Conservation (phyloP, 257 asterid species). For the Rehmannia glutinosa region DNA sequence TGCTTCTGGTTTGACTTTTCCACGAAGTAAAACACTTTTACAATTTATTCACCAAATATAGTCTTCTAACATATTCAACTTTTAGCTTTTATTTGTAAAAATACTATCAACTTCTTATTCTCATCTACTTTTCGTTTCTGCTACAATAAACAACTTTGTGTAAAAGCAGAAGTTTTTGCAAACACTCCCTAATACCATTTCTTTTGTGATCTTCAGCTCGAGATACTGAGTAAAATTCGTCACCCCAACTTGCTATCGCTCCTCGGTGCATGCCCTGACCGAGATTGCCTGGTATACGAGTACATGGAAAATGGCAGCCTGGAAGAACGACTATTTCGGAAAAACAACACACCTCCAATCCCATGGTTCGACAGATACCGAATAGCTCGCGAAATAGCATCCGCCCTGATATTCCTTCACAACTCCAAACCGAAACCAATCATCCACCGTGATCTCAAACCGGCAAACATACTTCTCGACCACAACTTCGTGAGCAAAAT, state of each 20-base stretch:
- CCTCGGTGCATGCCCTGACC: conserved; percentile 57
- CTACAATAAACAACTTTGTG: too few relatives aligned
- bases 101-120: too few relatives aligned
- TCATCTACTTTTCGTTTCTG: too few relatives aligned
- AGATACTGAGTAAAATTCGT: conserved; percentile 47
- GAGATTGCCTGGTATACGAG: conserved; percentile 55
- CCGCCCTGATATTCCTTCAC: conserved; percentile 56
- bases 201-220: conserved; percentile 54
- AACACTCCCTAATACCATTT: too few relatives aligned
- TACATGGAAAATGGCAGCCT: conserved; percentile 64
- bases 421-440: conserved; percentile 46
- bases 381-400: conserved; percentile 63
- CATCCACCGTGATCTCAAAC: conserved; percentile 56
- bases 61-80: too few relatives aligned
- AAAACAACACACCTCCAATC: conserved; percentile 38
- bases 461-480: conserved; percentile 58
- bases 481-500: conserved; percentile 49
- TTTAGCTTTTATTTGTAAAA: too few relatives aligned
- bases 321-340: conserved; percentile 42
- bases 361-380: conserved; percentile 53
- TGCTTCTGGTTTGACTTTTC: not conserved
- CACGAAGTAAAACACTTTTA: too few relatives aligned
- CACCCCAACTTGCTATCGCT: conserved; percentile 60
- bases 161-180: too few relatives aligned
- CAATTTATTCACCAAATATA: too few relatives aligned